Conservation (phyloP, 345 rosid genomes). For the Raphanus raphanistrum region DNA sequence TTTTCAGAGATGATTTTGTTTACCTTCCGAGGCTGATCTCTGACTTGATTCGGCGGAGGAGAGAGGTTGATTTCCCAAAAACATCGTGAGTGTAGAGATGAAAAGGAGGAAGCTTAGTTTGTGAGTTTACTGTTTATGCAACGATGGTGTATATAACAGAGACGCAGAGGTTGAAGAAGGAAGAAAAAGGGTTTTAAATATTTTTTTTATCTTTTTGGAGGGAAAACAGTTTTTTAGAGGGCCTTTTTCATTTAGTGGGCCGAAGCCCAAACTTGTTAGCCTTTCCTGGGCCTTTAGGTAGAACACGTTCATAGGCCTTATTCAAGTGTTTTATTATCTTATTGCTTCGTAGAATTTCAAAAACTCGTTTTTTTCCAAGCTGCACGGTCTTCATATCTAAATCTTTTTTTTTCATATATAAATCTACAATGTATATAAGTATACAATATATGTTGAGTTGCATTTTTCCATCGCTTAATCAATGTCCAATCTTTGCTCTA, state of each 20-base stretch:
- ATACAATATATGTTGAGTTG: neutral
- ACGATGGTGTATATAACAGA: constrained; percentile 10
- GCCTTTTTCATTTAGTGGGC: constrained; percentile 20
- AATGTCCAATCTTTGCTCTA: neutral
- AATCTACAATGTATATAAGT: neutral
- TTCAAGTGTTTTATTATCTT: neutral
- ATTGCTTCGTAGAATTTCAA: neutral
- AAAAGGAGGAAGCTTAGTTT: neutral
- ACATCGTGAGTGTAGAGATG: neutral
- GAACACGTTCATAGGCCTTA: neutral
- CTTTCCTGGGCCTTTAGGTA: neutral
- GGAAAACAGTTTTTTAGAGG: constrained; percentile 12
- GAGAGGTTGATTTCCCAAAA: constrained; percentile 90
- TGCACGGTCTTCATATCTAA: neutral
- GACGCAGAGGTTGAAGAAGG: constrained; percentile 25
- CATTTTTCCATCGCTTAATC: neutral
- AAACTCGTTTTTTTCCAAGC: neutral
- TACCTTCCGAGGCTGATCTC: constrained; percentile 68
- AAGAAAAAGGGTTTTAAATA: constrained; percentile 31
- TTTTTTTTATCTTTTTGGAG: constrained; percentile 29
- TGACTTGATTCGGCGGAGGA: constrained; percentile 76
- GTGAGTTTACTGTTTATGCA: neutral
- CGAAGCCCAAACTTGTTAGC: neutral
- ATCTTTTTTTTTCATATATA: neutral
- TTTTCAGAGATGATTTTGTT: neutral